These are phyloP conservation scores for Pseudonitzschia multistriata DNA, from an alignment of 108 stramenopile genomes.

Conservation along the genomic window DNA sequence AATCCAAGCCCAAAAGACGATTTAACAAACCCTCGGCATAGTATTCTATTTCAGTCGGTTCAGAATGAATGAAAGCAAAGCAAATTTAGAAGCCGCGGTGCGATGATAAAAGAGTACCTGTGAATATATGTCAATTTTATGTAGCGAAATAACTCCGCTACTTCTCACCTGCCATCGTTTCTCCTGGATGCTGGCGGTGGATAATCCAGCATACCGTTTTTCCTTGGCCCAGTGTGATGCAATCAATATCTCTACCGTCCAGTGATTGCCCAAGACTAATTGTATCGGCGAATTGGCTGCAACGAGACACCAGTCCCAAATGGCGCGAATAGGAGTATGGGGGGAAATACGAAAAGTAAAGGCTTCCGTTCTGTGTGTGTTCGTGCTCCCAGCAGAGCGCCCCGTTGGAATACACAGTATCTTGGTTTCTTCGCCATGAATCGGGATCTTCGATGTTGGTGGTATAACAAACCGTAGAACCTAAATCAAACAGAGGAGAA, in stretches of 20 bases:
- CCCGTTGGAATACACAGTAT: slow-evolving; percentile 58
- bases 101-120: background rate
- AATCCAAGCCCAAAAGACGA: slow-evolving; percentile 56
- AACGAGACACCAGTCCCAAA: slow-evolving; percentile 58
- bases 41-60: slow-evolving; percentile 10
- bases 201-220: slow-evolving; percentile 69
- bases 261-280: slow-evolving; percentile 62
- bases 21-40: slow-evolving; percentile 69
- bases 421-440: slow-evolving; percentile 53
- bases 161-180: slow-evolving; percentile 62
- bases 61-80: background rate
- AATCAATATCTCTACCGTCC: slow-evolving; percentile 75
- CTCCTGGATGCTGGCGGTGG: slow-evolving; percentile 84
- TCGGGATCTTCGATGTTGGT: slow-evolving; percentile 51
- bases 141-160: slow-evolving; percentile 17
- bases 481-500: background rate
- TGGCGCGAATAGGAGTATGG: slow-evolving; percentile 75
- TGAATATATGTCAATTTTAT: background rate
- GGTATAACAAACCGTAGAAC: slow-evolving; percentile 64
- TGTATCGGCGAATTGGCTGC: slow-evolving; percentile 43
- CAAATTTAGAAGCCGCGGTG: background rate
- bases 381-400: slow-evolving; percentile 61
- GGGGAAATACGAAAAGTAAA: slow-evolving; percentile 76
- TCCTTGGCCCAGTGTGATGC: slow-evolving; percentile 60
- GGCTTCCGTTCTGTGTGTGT: slow-evolving; percentile 42